Evolutionary conservation across 139 green algal species (phyloP), one percentile per base, ranked within the genome.

Genomic region (Ettlia oleoabundans): DNA sequence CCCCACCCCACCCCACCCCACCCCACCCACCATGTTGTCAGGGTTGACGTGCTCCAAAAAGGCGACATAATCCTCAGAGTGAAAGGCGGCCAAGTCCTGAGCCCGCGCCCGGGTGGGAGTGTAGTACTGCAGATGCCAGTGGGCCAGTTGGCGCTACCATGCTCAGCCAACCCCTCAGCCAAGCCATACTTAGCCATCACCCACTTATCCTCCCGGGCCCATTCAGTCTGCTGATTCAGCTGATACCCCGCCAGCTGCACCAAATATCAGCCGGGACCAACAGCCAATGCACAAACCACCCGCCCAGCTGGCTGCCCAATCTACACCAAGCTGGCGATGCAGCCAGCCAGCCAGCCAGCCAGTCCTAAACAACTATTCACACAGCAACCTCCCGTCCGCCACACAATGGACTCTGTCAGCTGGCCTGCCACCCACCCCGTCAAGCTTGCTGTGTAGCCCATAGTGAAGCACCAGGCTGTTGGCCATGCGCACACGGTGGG

Each of bases 401-500:
- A n/a, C n/a, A n/a, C n/a, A n/a, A n/a, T n/a, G n/a, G n/a, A n/a
- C n/a, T n/a, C n/a, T n/a, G n/a, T n/a, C n/a, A n/a, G n/a, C n/a
- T n/a, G n/a, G n/a, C n/a, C n/a, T n/a, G 19, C 28, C 32, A 43
- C 73, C 15, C 53, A 80, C 75, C 75, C 65, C 94, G 75, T 99
- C 92, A 65, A 99, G 87, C 52, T 97, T 85, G 37, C 88, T 86
- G 83, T 97, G 89, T 42, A 99, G 79, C 35, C 93, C 95, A 72
- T 98, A 99, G 65, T 96, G 91, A 42, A 98, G 81, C 9, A 99
- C 91, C 4, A 99, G 92, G 55, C 88, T 89, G 86, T 99, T 94
- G 24, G 96, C 92, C 93, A 99, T 97, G 4, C 92, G 88, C 28
- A 99, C 94, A 24, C 96, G 89, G 86, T 99, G 96, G 0, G 96